phyloP scores from a whole-genome alignment of 768 basidiomycete species.

The Calvatia gigantea region DNA sequence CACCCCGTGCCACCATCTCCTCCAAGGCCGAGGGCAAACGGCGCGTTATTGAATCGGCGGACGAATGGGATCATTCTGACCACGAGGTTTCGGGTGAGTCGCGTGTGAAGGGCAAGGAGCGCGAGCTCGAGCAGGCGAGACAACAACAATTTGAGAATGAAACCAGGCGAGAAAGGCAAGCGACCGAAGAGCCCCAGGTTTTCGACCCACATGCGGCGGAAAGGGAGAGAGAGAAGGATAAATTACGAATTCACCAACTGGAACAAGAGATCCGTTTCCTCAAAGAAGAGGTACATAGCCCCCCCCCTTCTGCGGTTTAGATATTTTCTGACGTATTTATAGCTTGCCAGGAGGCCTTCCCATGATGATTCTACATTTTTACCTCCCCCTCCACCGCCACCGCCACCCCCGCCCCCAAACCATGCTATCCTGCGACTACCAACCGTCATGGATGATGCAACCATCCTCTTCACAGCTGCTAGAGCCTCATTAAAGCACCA shows the following conservation, averaged over 20 bases:
- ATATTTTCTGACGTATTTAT: not conserved
- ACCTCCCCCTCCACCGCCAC: slow-evolving; percentile 38
- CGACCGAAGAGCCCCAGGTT: slow-evolving; percentile 17
- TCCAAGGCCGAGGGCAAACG: slow-evolving; percentile 41
- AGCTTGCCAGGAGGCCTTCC: slow-evolving; percentile 45
- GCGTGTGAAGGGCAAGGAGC: slow-evolving; percentile 56
- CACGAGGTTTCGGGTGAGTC: slow-evolving; percentile 41
- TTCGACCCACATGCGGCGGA: slow-evolving; percentile 24
- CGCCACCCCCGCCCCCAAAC: slow-evolving; percentile 39
- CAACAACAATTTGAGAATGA: slow-evolving; percentile 48
- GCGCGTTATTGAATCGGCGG: slow-evolving; percentile 27
- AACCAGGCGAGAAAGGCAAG: slow-evolving; percentile 31
- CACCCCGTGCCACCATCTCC: not conserved
- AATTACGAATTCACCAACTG: slow-evolving; percentile 57
- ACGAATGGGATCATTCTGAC: slow-evolving; percentile 13
- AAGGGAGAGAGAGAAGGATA: slow-evolving; percentile 50
- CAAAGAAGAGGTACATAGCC: slow-evolving; percentile 48
- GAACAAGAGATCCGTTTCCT: slow-evolving; percentile 64
- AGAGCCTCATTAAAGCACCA: slow-evolving; percentile 66
- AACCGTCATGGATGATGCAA: slow-evolving; percentile 21
- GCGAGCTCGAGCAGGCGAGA: slow-evolving; percentile 54
- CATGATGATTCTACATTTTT: slow-evolving; percentile 17
- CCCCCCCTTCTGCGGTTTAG: not conserved
- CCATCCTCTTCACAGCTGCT: slow-evolving; percentile 47
- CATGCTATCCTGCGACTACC: slow-evolving; percentile 32